Base-by-base conservation (phyloP, 73 alveolate genomes). In the Blepharisma japonicum region DNA sequence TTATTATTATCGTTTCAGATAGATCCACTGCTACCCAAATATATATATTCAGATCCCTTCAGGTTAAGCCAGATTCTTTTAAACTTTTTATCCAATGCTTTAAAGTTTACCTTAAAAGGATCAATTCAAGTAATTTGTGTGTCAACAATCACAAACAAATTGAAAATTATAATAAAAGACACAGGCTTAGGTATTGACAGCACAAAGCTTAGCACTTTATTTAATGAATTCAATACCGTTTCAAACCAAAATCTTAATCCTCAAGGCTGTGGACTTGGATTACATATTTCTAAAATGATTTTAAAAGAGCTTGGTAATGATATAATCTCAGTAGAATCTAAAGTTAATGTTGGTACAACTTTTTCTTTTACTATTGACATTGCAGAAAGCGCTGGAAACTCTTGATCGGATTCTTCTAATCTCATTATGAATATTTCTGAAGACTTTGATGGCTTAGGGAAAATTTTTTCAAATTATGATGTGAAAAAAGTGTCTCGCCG, bases 211-310 rank as follows among this genome's bases (percentile, higher is more conserved):
- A 14, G 47, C 2, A 18, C 39, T 14, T 39, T 61, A 18, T 61
- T 61, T 61, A 2, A 25, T 1, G 50, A 14, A 14, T 61, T 61
- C 23, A 61, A 39, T 61, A 61, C 38, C 2, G 18, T 61, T 61
- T 8, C 14, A 32, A 32, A 0, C 47, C 23, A 2, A 18, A 9
- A n/a, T 14, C 14, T 61, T 20, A 61, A 61, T 39, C 38, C 39
- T 14, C 74, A 61, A 25, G 74, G 74, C 14, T n/a, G 14, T 61
- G 74, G 74, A n/a, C 47, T 61, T 20, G 74, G 74, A 0, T 48
- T 61, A 18, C 47, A 14, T 9, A 61, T 61, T 61, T 61, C 74
- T 8, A 61, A 25, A n/a, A 61, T 61, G 74, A 8, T 61, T 14
- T n/a, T 61, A 14, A n/a, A 61, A 9, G 23, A 61, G 47, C 46